Percentiles rank a stretch among this genome's conserved stretches.
phyloP scores from a whole-genome alignment of 2,329 filamentous ascomycete genomes.

The Epichloe elymi region DNA sequence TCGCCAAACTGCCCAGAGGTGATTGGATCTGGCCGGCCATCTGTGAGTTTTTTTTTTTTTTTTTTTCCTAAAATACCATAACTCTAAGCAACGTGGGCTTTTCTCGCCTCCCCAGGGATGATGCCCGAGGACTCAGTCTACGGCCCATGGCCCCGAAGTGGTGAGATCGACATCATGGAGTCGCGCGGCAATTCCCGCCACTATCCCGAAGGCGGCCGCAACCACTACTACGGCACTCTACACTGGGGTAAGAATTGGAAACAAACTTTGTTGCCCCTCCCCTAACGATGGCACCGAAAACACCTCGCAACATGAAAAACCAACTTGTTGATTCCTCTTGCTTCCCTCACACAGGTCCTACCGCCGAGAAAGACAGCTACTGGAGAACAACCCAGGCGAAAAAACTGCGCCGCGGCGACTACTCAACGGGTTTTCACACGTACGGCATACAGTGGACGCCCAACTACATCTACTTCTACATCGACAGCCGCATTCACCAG shows the following conservation, averaged over 20 bases:
- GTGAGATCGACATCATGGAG: constrained; percentile 42
- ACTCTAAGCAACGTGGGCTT: too few species aligned
- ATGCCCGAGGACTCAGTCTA: constrained; percentile 35
- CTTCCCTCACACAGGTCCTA: constrained; percentile 9
- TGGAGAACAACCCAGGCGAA: constrained; percentile 21
- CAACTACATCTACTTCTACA: constrained; percentile 39
- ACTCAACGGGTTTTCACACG: constrained; percentile 31
- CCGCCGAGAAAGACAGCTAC: constrained; percentile 17
- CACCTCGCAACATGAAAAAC: neutral
- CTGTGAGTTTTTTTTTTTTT: constrained; percentile 10
- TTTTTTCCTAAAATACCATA: too few species aligned
- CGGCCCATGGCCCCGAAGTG: constrained; percentile 36
- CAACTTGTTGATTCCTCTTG: neutral
- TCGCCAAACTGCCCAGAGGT: constrained; percentile 36
- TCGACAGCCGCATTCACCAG: constrained; percentile 30
- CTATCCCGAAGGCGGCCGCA: constrained; percentile 28
- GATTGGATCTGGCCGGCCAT: constrained; percentile 43
- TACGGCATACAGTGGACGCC: constrained; percentile 40
- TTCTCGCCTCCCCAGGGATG: constrained; percentile 29
- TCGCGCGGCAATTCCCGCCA: constrained; percentile 25
- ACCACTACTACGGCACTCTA: constrained; percentile 29
- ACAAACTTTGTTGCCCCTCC: too few species aligned
- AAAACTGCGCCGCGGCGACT: constrained; percentile 23
- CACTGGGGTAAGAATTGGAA: constrained; percentile 29
- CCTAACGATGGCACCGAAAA: too few species aligned